phyloP scores from a whole-genome alignment of 495 filamentous ascomycete genomes.

The Penicillium egyptiacum region DNA sequence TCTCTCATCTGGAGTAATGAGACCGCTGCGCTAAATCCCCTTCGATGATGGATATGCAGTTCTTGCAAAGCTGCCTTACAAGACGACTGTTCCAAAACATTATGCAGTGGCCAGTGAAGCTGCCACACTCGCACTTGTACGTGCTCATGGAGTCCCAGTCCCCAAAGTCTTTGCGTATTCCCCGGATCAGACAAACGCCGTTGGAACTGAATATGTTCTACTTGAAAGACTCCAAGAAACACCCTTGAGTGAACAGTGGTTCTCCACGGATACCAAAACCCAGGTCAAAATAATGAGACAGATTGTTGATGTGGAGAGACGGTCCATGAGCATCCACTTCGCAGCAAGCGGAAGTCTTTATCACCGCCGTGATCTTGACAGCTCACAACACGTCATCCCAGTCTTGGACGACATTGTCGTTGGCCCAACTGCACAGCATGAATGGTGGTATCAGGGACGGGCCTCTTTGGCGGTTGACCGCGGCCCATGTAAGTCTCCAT shows the following conservation, averaged over 20 bases:
- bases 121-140: conserved; percentile 36
- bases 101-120: conserved; percentile 37
- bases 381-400: conserved; percentile 16
- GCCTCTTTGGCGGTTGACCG: conserved; percentile 25
- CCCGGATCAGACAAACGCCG: conserved; percentile 21
- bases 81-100: conserved; percentile 28
- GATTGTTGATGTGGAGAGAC: conserved; percentile 34
- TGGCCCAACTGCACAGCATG: conserved; percentile 29
- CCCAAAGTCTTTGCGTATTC: conserved; percentile 26
- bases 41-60: conserved; percentile 28
- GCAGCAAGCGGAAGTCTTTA: conserved; percentile 40
- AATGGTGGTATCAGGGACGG: conserved; percentile 35
- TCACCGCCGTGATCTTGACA: conserved; percentile 26
- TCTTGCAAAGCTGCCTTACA: conserved; percentile 32
- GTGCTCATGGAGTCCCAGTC: conserved; percentile 29
- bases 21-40: too few species aligned
- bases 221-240: conserved; percentile 28
- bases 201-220: conserved; percentile 33
- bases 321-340: conserved; percentile 31
- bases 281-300: conserved; percentile 33
- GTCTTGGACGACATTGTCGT: conserved; percentile 21
- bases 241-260: conserved; percentile 26
- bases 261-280: conserved; percentile 25
- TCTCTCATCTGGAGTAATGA: too few species aligned
- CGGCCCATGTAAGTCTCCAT: conserved; percentile 32